Base-by-base conservation (phyloP, 2,329 filamentous ascomycete genomes). In the Fusarium hostae region DNA sequence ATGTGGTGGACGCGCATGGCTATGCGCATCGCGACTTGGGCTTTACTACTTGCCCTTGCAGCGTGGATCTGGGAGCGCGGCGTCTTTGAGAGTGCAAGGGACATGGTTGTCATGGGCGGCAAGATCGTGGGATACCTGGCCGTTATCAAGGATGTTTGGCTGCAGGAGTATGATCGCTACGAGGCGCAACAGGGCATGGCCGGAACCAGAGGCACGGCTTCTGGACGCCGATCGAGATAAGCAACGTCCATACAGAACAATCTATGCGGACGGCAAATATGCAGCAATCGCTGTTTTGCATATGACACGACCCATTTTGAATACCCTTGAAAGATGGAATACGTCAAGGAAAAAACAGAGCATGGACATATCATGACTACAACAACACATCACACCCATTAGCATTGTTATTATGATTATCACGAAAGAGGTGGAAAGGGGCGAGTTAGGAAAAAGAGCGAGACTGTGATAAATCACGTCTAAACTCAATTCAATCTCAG, bases 1-100 rank as follows among this genome's bases (percentile, higher is more conserved):
- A 83, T 94, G 77, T 97, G 91, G 84, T 94, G 94, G 89, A 88
- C 94, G 57, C 84, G 87, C n/a, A 78, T 97, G 60, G 85, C 86
- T 15, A 79, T 93, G 70, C 83, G 87, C 28, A 73, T 94, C 44
- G 79, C 88, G 3, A 89, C 94, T 70, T 96, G 90, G 89, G 87
- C 86, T 3, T 79, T 83, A 4, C 73, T 95, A 5, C 82, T 86
- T 8, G 84, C 85, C 1, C 44, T 90, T 1, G 84, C 85, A 1
- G 83, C 90, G 22, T 85, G 86, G 66, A 84, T 91, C 6, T 92
- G 87, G 80, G 89, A 90, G 77, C 84, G 93, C 5, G 91, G 94
- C 0, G 78, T 91, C 20, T 88, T 89, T 71, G 89, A 89, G 63
- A 91, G 90, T 70, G 82, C 88, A 18, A 84, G 86, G 66, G 93